Conservation (phyloP, 805 yeast genomes). For the Metschnikowia dekortorum region DNA sequence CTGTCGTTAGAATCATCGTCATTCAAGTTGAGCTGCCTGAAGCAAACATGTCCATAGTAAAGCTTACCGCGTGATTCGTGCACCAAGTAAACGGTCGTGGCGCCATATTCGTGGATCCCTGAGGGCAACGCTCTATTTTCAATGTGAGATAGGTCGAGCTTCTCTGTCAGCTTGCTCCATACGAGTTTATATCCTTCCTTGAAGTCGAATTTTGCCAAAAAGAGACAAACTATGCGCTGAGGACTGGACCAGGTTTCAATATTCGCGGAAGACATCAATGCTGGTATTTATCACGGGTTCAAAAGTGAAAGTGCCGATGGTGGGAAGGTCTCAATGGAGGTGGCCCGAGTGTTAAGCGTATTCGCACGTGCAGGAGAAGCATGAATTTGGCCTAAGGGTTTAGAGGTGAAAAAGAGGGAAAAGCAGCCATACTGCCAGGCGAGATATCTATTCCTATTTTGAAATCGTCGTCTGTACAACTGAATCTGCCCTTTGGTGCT, state of each 20-base stretch:
- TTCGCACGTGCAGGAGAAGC: background rate
- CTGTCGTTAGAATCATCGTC: conserved; percentile 17
- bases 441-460: background rate
- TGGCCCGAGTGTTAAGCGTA: background rate
- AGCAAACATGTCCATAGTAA: conserved; percentile 35
- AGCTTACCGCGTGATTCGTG: conserved; percentile 21
- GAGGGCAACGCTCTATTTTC: conserved; percentile 39
- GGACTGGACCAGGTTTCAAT: conserved; percentile 6
- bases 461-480: background rate
- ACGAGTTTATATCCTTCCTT: conserved; percentile 32
- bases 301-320: background rate
- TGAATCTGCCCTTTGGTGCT: background rate
- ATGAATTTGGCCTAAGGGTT: background rate
- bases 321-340: background rate
- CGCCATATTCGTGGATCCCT: conserved; percentile 34
- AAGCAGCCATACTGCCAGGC: background rate
- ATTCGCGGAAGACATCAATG: background rate
- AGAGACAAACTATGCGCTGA: conserved; percentile 29
- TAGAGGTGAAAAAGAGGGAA: background rate
- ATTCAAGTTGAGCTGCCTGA: conserved; percentile 22
- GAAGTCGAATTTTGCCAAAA: conserved; percentile 34
- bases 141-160: conserved; percentile 24
- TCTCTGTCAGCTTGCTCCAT: conserved; percentile 28
- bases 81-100: conserved; percentile 28
- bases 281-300: background rate